Base-by-base conservation (phyloP, 2,329 filamentous ascomycete species). In the Clathrospora elynae region DNA sequence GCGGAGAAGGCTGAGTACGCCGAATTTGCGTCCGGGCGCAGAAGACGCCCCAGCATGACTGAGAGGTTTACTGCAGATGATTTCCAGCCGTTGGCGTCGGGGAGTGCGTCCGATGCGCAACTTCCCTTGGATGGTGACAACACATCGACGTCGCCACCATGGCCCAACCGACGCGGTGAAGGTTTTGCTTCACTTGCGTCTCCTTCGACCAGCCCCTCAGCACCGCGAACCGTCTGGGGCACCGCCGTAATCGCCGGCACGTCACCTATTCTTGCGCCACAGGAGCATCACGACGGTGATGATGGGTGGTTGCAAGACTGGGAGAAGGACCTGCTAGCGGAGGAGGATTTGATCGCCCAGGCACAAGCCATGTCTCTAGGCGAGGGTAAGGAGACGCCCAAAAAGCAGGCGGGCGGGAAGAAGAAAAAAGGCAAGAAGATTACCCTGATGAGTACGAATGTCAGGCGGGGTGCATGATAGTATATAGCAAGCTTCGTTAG, bases 301-400 rank as follows among this genome's bases (percentile, higher is more conserved):
- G 91, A 96, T 65, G 92, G 91, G 0, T 96, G 91, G 91, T 74
- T 92, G 11, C 85, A 88, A 57, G 89, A 85, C 2, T 88, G 85
- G 85, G 88, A 95, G 60, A 84, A 86, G 43, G 82, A 96, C 42
- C 66, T 95, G 11, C 75, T 83, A 41, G 86, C 90, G 36, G 75
- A 81, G 35, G 70, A 73, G 31, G 70, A 73, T 31, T 53, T 81
- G 32, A 69, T 81, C 10, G 77, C 76, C 4, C 75, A 78, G 43
- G 74, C 76, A 5, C 74, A 76, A 44, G 64, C 68, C 3, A 49
- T 71, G 54, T 70, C 68, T 3, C 31, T 71, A 10, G 59, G 56
- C 4, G 65, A 62, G 44, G 58, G 42, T 20, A 61, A 58, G 43
- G 59, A 58, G 42, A 35, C 48, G 23, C 37, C 48, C 9, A 68